These are phyloP conservation scores for Vanilla planifolia DNA, from an alignment of 106 monocot species.

Conservation along the genomic window DNA sequence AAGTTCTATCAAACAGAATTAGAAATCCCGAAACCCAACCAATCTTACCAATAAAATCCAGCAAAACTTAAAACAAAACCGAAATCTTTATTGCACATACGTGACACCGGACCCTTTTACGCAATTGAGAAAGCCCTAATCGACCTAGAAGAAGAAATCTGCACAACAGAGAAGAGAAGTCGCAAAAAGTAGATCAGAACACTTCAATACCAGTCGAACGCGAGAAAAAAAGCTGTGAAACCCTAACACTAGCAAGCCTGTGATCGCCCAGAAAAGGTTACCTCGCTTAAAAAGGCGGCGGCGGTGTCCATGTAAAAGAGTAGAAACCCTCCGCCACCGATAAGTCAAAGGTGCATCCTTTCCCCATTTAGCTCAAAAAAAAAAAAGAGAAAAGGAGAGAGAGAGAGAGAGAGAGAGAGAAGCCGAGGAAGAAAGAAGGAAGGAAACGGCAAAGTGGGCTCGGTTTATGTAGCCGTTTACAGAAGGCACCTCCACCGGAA, in stretches of 20 bases:
- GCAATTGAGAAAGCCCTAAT: background rate
- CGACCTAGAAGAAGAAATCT: constrained; percentile 10
- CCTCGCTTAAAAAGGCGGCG: constrained; percentile 11
- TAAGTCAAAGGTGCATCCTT: background rate
- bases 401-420: background rate
- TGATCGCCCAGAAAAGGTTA: constrained; percentile 13
- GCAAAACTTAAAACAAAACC: background rate
- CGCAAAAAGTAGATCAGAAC: background rate
- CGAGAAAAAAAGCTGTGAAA: constrained; percentile 2
- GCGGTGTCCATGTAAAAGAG: background rate
- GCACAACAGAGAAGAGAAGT: background rate
- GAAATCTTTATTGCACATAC: background rate
- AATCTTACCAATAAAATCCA: background rate
- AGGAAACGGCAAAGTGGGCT: constrained; percentile 1
- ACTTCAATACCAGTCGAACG: background rate
- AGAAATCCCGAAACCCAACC: constrained; percentile 1
- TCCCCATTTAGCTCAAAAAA: background rate
- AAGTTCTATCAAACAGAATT: background rate
- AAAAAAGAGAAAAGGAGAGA: background rate
- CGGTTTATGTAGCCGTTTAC: constrained; percentile 15
- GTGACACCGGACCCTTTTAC: background rate
- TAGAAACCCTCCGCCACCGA: background rate
- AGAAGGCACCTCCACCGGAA: constrained; percentile 31
- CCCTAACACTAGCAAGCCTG: constrained; percentile 8
- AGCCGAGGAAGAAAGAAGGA: background rate